Evolutionary conservation across 2,329 filamentous ascomycete genomes (phyloP).

Genomic region (Bimuria novae-zelandiae): DNA sequence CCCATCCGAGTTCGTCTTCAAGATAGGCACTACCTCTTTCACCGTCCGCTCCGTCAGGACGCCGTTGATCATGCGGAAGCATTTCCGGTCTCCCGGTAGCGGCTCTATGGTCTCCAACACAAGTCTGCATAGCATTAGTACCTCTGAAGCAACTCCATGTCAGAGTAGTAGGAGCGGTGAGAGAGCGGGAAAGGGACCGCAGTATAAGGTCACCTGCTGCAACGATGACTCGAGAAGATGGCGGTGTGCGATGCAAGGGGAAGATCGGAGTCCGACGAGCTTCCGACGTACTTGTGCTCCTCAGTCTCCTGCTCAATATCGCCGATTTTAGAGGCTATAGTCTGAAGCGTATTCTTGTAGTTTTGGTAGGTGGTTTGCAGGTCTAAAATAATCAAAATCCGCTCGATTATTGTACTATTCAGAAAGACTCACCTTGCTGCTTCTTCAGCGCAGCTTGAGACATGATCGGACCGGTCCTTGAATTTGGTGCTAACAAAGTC

Average conservation of each 20-base stretch:
- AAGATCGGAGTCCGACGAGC: background rate
- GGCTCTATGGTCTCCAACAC: constrained; percentile 91
- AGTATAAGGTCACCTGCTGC: constrained; percentile 2
- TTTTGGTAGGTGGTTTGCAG: constrained; percentile 79
- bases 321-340: constrained; percentile 93
- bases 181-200: background rate
- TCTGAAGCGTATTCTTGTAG: constrained; percentile 79
- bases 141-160: constrained; percentile 1
- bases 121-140: constrained; percentile 63
- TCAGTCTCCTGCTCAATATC: constrained; percentile 97
- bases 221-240: constrained; percentile 18
- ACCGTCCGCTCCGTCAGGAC: constrained; percentile 94
- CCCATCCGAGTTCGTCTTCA: constrained; percentile 93
- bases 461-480: constrained; percentile 43
- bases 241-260: constrained; percentile 24
- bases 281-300: constrained; percentile 83
- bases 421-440: constrained; percentile 66
- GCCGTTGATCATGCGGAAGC: constrained; percentile 98
- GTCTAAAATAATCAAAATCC: constrained; percentile 56
- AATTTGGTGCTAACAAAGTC: constrained; percentile 1
- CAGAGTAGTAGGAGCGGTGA: constrained; percentile 27
- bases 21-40: constrained; percentile 84
- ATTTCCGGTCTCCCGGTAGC: constrained; percentile 84
- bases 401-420: background rate
- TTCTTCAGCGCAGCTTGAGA: constrained; percentile 65